Percentiles rank a stretch among this genome's conserved stretches.
Conservation (phyloP, 495 filamentous ascomycete genomes). For the Xylaria nigripes region DNA sequence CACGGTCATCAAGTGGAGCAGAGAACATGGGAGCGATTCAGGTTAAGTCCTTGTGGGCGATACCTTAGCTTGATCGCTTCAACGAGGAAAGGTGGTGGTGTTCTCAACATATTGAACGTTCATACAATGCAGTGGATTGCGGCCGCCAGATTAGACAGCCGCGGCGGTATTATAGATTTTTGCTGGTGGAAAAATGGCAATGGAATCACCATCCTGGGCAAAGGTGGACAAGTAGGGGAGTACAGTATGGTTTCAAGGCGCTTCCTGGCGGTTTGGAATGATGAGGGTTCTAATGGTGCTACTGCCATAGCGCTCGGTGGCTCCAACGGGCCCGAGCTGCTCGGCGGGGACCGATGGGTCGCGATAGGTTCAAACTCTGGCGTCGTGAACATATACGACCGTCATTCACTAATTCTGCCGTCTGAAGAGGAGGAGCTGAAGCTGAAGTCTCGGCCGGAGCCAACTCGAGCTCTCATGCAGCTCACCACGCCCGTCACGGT, state of each 20-base stretch:
- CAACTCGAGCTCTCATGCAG: conserved; percentile 66
- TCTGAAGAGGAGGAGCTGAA: conserved; percentile 36
- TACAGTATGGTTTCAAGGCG: conserved; percentile 59
- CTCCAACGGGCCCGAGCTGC: conserved; percentile 40
- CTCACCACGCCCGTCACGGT: conserved; percentile 74
- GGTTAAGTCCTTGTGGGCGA: conserved; percentile 72
- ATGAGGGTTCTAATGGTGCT: conserved; percentile 82
- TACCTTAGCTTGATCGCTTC: conserved; percentile 75
- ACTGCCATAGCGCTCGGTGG: conserved; percentile 76
- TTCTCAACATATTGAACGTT: conserved; percentile 77
- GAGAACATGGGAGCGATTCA: conserved; percentile 82
- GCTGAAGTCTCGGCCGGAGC: conserved; percentile 58
- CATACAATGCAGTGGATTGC: conserved; percentile 82
- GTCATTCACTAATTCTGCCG: conserved; percentile 49
- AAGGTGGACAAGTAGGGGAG: conserved; percentile 88
- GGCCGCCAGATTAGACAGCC: conserved; percentile 72
- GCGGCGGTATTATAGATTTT: conserved; percentile 78
- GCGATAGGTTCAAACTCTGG: conserved; percentile 78
- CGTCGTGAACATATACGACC: conserved; percentile 89
- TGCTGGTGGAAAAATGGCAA: conserved; percentile 84
- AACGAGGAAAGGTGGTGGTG: conserved; percentile 71
- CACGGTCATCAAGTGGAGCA: conserved; percentile 80
- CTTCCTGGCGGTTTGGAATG: conserved; percentile 73
- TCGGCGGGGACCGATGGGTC: conserved; percentile 83
- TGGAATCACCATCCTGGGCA: conserved; percentile 65